Percentiles rank a stretch among this genome's conserved stretches.
phyloP scores from a whole-genome alignment of 2,329 filamentous ascomycete genomes.

The Cercospora sojina region DNA sequence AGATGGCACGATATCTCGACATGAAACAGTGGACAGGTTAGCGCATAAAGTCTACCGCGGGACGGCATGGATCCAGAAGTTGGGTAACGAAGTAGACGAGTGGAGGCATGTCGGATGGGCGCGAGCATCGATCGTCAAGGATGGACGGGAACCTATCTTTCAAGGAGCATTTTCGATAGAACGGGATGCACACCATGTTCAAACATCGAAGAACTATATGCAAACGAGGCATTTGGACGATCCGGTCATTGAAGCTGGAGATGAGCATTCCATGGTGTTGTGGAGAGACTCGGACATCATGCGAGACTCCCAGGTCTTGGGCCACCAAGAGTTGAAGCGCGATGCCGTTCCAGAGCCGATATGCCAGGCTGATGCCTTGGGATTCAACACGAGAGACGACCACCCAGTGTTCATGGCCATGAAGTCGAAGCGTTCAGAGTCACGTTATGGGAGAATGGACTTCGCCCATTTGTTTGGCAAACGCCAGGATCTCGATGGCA shows the following conservation, averaged over 20 bases:
- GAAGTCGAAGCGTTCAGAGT: constrained; percentile 50
- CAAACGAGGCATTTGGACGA: constrained; percentile 70
- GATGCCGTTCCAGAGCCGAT: constrained; percentile 22
- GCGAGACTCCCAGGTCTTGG: constrained; percentile 33
- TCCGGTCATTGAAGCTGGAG: constrained; percentile 58
- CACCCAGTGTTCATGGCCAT: constrained; percentile 64
- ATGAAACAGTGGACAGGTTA: constrained; percentile 69
- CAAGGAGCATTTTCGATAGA: constrained; percentile 83
- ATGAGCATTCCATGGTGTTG: constrained; percentile 79
- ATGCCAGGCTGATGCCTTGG: constrained; percentile 73
- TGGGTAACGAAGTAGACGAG: constrained; percentile 53
- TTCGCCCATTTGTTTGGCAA: constrained; percentile 68
- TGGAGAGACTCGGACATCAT: constrained; percentile 86
- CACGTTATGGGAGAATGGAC: constrained; percentile 60
- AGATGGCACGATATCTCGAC: constrained; percentile 66
- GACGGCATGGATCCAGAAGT: constrained; percentile 64
- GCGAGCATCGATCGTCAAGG: constrained; percentile 71
- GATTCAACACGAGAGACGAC: constrained; percentile 73
- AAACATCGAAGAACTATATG: constrained; percentile 71
- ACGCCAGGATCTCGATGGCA: constrained; percentile 62
- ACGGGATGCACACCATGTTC: constrained; percentile 82
- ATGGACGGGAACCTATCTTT: constrained; percentile 78
- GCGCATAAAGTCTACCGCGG: constrained; percentile 85
- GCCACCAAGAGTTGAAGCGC: constrained; percentile 61
- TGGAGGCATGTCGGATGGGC: constrained; percentile 89